Conservation (phyloP, 257 asterid genomes). For the Linderniella brevidens region DNA sequence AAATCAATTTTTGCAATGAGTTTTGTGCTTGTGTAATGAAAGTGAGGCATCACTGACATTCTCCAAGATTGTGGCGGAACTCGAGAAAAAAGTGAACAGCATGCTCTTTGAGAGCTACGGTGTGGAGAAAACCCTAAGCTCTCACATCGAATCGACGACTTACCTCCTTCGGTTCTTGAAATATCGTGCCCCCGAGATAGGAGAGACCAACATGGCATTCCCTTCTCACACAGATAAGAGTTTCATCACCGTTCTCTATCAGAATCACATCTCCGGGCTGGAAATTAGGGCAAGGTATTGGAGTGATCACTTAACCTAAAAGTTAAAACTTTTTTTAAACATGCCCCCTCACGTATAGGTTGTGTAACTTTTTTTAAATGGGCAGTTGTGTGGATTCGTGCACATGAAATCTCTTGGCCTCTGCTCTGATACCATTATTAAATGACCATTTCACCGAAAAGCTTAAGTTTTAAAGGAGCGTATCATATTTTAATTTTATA, state of each 20-base stretch:
- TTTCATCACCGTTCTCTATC: constrained; percentile 47
- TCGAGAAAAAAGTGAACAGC: constrained; percentile 32
- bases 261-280: constrained; percentile 43
- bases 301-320: too few species aligned
- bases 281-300: constrained; percentile 31
- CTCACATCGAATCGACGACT: constrained; percentile 25
- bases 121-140: constrained; percentile 14
- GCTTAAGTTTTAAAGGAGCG: too few species aligned
- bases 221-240: constrained; percentile 60
- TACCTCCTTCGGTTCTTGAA: constrained; percentile 43
- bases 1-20: background rate
- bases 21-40: background rate
- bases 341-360: too few species aligned
- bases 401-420: too few species aligned
- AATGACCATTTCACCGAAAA: too few species aligned
- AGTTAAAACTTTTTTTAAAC: too few species aligned
- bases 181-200: constrained; percentile 27
- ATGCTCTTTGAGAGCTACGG: constrained; percentile 59
- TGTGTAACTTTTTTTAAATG: too few species aligned
- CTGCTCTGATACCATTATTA: too few species aligned
- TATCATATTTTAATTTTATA: too few species aligned
- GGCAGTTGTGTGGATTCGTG: too few species aligned
- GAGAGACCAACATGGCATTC: constrained; percentile 32
- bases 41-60: constrained; percentile 44
- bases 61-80: constrained; percentile 31